Evolutionary conservation across 2,329 filamentous ascomycete genomes (phyloP), one percentile per base, ranked within the genome.

Genomic region (Ilyonectria mors-panacis): DNA sequence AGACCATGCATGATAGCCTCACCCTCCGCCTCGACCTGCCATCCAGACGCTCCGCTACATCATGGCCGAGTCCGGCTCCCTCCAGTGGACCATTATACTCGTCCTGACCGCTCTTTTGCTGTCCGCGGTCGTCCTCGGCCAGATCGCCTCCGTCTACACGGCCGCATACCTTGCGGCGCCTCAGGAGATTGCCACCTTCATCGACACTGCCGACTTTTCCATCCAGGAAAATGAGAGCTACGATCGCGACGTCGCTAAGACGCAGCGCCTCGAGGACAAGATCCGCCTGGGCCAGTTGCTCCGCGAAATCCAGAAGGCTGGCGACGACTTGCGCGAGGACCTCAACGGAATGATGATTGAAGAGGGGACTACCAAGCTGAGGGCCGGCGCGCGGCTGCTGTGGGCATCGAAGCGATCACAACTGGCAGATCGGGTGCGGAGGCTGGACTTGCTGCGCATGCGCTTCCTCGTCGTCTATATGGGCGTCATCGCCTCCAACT

Each of bases 391-490:
- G 26, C 83, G 89, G 57, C 67, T 91, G 1, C 80, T 91, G 28
- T 92, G 89, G 89, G 88, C 86, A 4, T 81, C 81, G 65, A 86
- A 86, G 75, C 85, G 87, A 71, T 78, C 78, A 57, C 81, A 83
- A 58, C 80, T 92, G 56, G 87, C 90, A 76, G 87, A 89, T 70
- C 85, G 87, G 58, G 81, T 91, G 60, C 84, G 87, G 62, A 83
- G 88, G 53, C 80, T 91, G 45, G 89, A 91, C 72, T 78, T 91
- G 73, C 77, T 91, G 75, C 85, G 89, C 76, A 90, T 90, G 87
- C 86, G 89, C 67, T 91, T 91, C 75, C 79, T 91, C 35, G 88
- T 91, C 39, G 84, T 90, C 42, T 90, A 90, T 77, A 87, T 91
- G 87, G 87, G 88, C 69, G 85, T 90, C 67, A 83, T 91, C 59